A percentile compares a stretch with the other conserved stretches of the same genome.
Evolutionary conservation across 2,329 filamentous ascomycete species (phyloP).

Genomic region (Phyllosticta citriasiana): DNA sequence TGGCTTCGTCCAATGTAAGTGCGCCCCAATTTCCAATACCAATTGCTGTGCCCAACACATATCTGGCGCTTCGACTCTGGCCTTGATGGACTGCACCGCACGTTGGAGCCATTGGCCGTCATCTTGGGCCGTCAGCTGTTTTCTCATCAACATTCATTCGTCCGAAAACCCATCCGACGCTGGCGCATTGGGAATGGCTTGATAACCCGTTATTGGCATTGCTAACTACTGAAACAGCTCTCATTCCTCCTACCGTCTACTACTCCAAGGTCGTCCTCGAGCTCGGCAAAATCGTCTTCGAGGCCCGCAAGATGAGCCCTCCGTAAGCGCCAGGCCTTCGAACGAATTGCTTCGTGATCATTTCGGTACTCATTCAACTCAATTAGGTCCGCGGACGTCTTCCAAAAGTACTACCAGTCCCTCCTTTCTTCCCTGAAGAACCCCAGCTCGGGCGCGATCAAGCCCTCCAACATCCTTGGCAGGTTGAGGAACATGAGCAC

Average conservation of each 20-base stretch:
- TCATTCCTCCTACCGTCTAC: conserved; percentile 80
- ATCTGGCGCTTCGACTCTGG: background rate
- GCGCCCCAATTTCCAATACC: background rate
- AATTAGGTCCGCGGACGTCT: conserved; percentile 61
- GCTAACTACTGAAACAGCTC: conserved; percentile 43
- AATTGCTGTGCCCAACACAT: background rate
- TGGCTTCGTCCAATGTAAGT: conserved; percentile 77
- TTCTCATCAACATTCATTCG: background rate
- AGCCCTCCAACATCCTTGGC: conserved; percentile 45
- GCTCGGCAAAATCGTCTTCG: conserved; percentile 77
- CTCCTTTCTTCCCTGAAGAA: conserved; percentile 61
- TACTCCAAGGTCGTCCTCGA: conserved; percentile 85
- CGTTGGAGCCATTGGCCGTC: background rate
- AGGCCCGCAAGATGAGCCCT: conserved; percentile 81
- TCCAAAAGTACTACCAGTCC: conserved; percentile 79
- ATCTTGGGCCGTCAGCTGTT: too few relatives aligned
- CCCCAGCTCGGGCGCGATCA: conserved; percentile 49
- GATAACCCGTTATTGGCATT: too few relatives aligned
- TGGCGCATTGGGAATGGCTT: too few relatives aligned
- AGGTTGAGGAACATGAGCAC: conserved; percentile 59
- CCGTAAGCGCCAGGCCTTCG: conserved; percentile 59
- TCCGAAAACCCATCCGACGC: too few relatives aligned
- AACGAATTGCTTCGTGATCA: background rate
- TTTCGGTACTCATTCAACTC: conserved; percentile 12
- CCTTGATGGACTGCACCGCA: background rate